A percentile compares a stretch with the other conserved stretches of the same genome.
These are phyloP conservation scores for Penicillium sclerotigenum DNA, from an alignment of 2,329 filamentous ascomycete genomes.

Conservation along the genomic window DNA sequence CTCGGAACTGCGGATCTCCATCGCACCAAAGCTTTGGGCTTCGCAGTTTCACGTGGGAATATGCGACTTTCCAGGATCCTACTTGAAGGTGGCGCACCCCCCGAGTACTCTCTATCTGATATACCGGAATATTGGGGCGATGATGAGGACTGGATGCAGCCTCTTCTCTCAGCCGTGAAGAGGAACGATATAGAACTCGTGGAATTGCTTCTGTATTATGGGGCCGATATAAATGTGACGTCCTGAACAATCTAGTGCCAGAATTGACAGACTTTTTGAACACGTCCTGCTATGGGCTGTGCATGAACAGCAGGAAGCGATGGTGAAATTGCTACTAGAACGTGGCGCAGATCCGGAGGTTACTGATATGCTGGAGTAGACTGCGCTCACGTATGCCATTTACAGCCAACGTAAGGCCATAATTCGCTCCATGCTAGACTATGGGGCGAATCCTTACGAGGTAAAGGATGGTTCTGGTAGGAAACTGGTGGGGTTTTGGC, in stretches of 20 bases:
- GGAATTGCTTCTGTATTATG: neutral
- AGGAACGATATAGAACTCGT: fast-evolving
- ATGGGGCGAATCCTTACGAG: neutral
- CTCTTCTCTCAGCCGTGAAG: neutral
- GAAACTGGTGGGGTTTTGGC: neutral
- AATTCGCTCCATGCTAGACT: neutral
- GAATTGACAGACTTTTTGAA: neutral
- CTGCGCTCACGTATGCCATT: neutral
- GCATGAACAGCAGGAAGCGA: neutral
- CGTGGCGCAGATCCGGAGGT: neutral
- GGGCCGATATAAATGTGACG: neutral
- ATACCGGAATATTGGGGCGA: too few species aligned
- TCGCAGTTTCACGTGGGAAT: neutral
- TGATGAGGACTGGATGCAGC: neutral
- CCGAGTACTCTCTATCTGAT: neutral
- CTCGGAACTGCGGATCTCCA: neutral
- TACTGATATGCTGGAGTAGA: neutral
- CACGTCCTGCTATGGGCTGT: neutral
- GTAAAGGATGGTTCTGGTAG: neutral
- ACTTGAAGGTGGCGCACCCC: neutral
- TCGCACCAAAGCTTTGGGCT: neutral
- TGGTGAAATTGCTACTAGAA: neutral
- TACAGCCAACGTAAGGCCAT: neutral
- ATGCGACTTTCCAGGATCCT: neutral
- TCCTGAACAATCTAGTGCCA: fast-evolving